Evolutionary conservation across 2,329 filamentous ascomycete genomes (phyloP).

Genomic region (Pseudogymnoascus sp.): DNA sequence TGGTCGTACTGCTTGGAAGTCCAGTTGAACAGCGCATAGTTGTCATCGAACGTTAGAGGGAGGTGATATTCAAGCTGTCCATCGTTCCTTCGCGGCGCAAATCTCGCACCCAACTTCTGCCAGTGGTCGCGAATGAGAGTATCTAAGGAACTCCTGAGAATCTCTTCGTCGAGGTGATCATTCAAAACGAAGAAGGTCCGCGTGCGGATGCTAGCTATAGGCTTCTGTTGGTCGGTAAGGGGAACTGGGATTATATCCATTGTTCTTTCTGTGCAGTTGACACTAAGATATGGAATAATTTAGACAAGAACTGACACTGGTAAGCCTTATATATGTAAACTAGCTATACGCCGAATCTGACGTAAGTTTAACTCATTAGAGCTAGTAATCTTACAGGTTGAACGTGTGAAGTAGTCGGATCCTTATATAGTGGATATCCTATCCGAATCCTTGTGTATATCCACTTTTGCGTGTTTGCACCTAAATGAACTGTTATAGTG

Average conservation of each 20-base stretch:
- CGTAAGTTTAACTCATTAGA: background rate
- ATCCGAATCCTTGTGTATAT: background rate
- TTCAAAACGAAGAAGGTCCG: background rate
- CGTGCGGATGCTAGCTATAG: background rate
- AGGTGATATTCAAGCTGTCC: background rate
- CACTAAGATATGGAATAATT: background rate
- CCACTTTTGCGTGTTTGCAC: background rate
- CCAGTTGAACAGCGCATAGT: background rate
- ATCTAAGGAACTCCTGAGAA: background rate
- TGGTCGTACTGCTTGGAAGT: background rate
- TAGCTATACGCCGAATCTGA: background rate
- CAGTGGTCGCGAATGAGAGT: background rate
- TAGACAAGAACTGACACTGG: background rate
- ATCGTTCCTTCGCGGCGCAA: background rate
- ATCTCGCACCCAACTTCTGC: background rate
- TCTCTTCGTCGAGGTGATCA: background rate
- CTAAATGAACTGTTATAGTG: background rate
- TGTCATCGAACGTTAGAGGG: background rate
- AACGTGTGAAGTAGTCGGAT: background rate
- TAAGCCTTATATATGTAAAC: background rate
- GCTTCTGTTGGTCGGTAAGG: background rate
- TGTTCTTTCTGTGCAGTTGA: background rate
- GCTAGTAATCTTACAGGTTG: background rate
- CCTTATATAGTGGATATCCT: background rate
- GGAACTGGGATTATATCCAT: background rate